Conservation (phyloP, 768 basidiomycete species). For the Mycena kentingensis region DNA sequence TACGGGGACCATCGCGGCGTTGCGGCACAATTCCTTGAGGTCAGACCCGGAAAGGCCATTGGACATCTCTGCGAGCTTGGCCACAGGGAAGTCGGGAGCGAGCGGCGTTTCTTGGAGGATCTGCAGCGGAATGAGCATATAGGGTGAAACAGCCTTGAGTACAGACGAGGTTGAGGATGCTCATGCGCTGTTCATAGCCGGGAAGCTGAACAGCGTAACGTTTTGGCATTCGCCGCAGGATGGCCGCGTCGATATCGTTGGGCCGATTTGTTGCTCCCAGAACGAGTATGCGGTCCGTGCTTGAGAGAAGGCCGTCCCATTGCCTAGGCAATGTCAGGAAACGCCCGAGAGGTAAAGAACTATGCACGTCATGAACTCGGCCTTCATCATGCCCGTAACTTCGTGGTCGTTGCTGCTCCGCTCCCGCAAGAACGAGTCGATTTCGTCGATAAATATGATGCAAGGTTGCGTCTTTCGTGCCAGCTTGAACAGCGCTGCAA, state of each 20-base stretch:
- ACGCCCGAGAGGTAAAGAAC: not conserved
- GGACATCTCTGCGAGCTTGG: slow-evolving; percentile 64
- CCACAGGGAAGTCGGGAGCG: slow-evolving; percentile 60
- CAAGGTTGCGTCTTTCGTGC: slow-evolving; percentile 91
- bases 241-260: slow-evolving; percentile 85
- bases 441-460: slow-evolving; percentile 99
- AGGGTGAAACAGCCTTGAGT: not conserved
- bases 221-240: slow-evolving; percentile 97
- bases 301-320: slow-evolving; percentile 92
- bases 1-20: slow-evolving; percentile 91
- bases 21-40: slow-evolving; percentile 87
- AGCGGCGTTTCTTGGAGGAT: slow-evolving; percentile 83
- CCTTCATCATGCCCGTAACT: slow-evolving; percentile 98
- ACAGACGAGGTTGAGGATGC: slow-evolving; percentile 79
- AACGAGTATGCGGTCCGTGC: slow-evolving; percentile 80
- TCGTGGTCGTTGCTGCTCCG: slow-evolving; percentile 90
- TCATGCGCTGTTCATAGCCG: slow-evolving; percentile 72
- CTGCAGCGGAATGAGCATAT: slow-evolving; percentile 38
- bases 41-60: slow-evolving; percentile 88
- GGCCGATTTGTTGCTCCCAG: slow-evolving; percentile 96
- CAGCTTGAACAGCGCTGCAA: slow-evolving; percentile 90
- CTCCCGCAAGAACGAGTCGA: slow-evolving; percentile 92
- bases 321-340: slow-evolving; percentile 47
- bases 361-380: slow-evolving; percentile 31
- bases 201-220: slow-evolving; percentile 88